phyloP scores from a whole-genome alignment of 495 filamentous ascomycete species.

The Penicillium samsonianum region DNA sequence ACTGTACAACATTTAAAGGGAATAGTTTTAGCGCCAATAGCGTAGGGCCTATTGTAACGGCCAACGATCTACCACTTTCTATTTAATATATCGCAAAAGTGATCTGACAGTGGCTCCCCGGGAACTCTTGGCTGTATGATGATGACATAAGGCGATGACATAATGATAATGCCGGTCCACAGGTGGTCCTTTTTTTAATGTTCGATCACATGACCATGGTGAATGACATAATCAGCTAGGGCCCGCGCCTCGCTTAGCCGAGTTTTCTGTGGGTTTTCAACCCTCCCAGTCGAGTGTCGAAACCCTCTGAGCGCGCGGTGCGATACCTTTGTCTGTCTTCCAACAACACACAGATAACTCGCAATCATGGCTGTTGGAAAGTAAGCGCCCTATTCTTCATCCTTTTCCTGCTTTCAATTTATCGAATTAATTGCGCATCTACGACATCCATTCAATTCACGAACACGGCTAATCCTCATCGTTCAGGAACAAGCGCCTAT shows the following conservation, averaged over 20 bases:
- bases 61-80: background rate
- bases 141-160: background rate
- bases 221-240: constrained; percentile 34
- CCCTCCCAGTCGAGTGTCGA: constrained; percentile 41
- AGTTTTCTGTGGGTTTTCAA: constrained; percentile 53
- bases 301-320: constrained; percentile 45
- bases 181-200: constrained; percentile 12
- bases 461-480: constrained; percentile 23
- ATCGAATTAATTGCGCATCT: constrained; percentile 11
- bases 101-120: background rate
- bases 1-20: background rate
- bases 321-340: constrained; percentile 49
- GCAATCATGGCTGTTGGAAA: constrained; percentile 92
- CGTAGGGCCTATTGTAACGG: background rate
- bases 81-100: background rate
- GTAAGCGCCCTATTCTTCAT: constrained; percentile 47
- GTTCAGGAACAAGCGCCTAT: constrained; percentile 97
- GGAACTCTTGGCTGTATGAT: background rate
- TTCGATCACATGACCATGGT: constrained; percentile 30
- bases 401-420: constrained; percentile 20
- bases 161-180: background rate
- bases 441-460: background rate
- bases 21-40: constrained; percentile 5
- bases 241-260: constrained; percentile 51
- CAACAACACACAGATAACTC: constrained; percentile 49